Evolutionary conservation across 805 yeast species (phyloP), one percentile per base, ranked within the genome.

Genomic region (Torulaspora gathmanii): DNA sequence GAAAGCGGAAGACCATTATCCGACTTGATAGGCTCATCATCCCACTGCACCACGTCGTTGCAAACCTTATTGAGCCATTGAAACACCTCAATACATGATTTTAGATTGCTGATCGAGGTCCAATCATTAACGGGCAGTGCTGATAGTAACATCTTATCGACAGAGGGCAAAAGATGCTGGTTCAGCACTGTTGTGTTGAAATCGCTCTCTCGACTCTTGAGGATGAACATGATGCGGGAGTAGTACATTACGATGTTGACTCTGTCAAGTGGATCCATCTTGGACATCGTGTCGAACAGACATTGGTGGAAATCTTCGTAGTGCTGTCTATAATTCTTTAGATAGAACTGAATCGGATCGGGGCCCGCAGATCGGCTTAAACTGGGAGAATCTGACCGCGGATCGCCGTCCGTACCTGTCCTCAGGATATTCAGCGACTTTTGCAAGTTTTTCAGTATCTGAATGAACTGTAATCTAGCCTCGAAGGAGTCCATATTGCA

Each of bases 401-500:
- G 50, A 82, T 85, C 34, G 86, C 71, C 47, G 86, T 72, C 33
- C 82, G 65, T 34, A 78, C 78, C 46, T 81, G 90, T 34, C 23
- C 44, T 49, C 3, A 45, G 19, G 11, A 40, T 37, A 35, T 50
- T 48, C 9, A 62, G 33, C 4, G 63, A 60, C 51, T 95, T 90
- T 34, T 79, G 81, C 33, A 91, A 68, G 5, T 72, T 63, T 53
- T 80, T 74, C 44, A 90, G 70, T 35, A 80, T 76, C 54, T 81
- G 86, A 5, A 79, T 73, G 56, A 90, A 83, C 63, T 83, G 84
- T 37, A 87, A 68, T 47, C 91, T 75, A 4, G 90, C 89, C 58
- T 87, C 96, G 63, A 91, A 86, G 1, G 96, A 82, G 61, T 90
- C 96, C 95, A 90, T 87, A 12, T 11, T 37, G 25, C 23, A 16